Evolutionary conservation across 345 rosid species (phyloP).

Genomic region (Lepidium aucheri): DNA sequence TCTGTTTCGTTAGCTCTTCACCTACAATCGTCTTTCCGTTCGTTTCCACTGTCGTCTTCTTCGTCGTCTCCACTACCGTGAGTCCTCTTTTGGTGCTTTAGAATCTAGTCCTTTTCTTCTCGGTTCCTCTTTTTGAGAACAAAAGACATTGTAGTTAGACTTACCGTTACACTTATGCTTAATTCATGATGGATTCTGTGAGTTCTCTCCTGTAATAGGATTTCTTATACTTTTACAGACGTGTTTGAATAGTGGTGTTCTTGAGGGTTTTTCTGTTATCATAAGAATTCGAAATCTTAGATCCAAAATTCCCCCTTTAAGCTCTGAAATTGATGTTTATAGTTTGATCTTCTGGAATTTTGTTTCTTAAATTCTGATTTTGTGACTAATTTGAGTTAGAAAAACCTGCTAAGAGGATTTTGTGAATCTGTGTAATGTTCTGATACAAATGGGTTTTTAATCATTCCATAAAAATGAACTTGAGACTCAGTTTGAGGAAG

Average conservation of each 20-base stretch:
- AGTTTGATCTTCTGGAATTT: neutral
- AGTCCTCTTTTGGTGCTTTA: neutral
- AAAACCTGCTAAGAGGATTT: neutral
- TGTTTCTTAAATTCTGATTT: neutral
- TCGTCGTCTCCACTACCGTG: neutral
- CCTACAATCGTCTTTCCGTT: neutral
- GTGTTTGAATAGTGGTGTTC: neutral
- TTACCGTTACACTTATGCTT: neutral
- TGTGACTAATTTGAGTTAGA: neutral
- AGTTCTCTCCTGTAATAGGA: neutral
- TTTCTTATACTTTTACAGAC: neutral
- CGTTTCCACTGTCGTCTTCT: neutral
- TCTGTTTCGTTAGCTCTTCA: neutral
- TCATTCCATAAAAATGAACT: neutral
- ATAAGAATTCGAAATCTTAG: neutral
- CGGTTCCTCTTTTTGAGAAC: neutral
- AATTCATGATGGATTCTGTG: neutral
- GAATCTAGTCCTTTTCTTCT: neutral
- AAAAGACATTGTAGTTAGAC: neutral
- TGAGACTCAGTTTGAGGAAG: neutral
- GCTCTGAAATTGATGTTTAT: constrained; percentile 1
- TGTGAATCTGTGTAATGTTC: neutral
- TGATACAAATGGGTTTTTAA: neutral
- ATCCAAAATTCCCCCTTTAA: neutral
- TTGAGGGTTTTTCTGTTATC: neutral